A percentile compares a stretch with the other conserved stretches of the same genome.
Conservation (phyloP, 257 asterid species). For the Linderniella brevidens region DNA sequence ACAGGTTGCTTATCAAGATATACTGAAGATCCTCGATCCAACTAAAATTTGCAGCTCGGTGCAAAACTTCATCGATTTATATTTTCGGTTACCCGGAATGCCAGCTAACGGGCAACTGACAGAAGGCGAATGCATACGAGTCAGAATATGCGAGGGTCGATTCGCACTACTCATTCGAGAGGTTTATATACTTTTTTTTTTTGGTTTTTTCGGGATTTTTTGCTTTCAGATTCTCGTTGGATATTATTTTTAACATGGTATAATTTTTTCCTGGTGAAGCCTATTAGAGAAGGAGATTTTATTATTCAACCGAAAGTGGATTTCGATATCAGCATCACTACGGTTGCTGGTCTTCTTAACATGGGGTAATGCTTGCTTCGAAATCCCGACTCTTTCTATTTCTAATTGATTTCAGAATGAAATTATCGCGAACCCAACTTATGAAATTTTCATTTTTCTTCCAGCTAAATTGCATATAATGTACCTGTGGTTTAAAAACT, state of each 20-base stretch:
- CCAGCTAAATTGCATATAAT: too few species aligned
- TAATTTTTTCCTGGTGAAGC: conserved; percentile 30
- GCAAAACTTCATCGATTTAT: conserved; percentile 80
- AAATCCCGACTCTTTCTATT: not conserved
- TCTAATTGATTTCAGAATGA: conserved; percentile 2
- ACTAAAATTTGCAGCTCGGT: conserved; percentile 90
- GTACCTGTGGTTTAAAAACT: too few species aligned
- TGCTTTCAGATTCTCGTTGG: conserved; percentile 8
- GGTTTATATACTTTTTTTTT: conserved; percentile 30
- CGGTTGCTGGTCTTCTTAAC: conserved; percentile 95
- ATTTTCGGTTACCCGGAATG: conserved; percentile 58
- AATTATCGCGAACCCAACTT: too few species aligned
- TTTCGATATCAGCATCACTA: conserved; percentile 96
- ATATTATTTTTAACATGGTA: conserved; percentile 9
- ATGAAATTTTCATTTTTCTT: too few species aligned
- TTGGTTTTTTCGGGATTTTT: conserved; percentile 1
- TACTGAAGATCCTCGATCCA: conserved; percentile 76
- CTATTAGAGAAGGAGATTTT: conserved; percentile 85
- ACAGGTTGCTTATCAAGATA: conserved; percentile 92
- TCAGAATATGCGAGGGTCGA: conserved; percentile 94
- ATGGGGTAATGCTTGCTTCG: conserved; percentile 46
- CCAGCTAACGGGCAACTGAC: conserved; percentile 73
- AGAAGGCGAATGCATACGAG: conserved; percentile 87
- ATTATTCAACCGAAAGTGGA: conserved; percentile 98
- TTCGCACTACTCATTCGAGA: conserved; percentile 88